Percentiles rank a stretch among this genome's conserved stretches.
Evolutionary conservation across 1,284 basidiomycete species (phyloP).

Genomic region (Moniliophthora roreri): DNA sequence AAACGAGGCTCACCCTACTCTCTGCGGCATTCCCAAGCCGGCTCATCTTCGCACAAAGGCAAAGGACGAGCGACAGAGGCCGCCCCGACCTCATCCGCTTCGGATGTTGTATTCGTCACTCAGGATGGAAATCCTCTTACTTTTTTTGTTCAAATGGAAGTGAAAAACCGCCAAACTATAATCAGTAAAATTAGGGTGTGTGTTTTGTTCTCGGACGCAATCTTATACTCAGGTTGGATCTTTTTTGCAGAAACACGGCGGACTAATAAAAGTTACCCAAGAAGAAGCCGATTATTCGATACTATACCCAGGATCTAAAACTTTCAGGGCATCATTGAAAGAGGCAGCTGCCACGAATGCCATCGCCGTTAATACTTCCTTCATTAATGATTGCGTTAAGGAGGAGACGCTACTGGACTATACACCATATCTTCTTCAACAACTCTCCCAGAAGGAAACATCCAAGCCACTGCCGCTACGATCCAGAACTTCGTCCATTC

Average conservation of each 20-base stretch:
- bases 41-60: background rate
- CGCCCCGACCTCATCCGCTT: slow-evolving; percentile 6
- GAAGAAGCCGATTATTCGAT: slow-evolving; percentile 57
- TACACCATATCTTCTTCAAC: slow-evolving; percentile 29
- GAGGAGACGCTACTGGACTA: slow-evolving; percentile 45
- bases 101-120: slow-evolving; percentile 28
- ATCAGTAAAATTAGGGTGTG: slow-evolving; percentile 55
- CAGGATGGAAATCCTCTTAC: slow-evolving; percentile 35
- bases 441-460: background rate
- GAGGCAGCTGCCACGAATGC: slow-evolving; percentile 34
- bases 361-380: slow-evolving; percentile 47
- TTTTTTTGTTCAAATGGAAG: slow-evolving; percentile 62
- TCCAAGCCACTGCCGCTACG: background rate
- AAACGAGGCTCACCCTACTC: no score
- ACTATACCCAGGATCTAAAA: slow-evolving; percentile 47
- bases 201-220: background rate
- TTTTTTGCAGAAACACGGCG: slow-evolving; percentile 55
- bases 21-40: no score
- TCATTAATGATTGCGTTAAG: slow-evolving; percentile 55
- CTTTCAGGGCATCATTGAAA: slow-evolving; percentile 46
- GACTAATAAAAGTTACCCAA: slow-evolving; percentile 51
- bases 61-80: background rate
- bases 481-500: background rate
- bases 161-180: slow-evolving; percentile 44
- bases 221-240: slow-evolving; percentile 3